Base-by-base conservation (phyloP, 768 basidiomycete genomes). In the Rhizopogon sp. region DNA sequence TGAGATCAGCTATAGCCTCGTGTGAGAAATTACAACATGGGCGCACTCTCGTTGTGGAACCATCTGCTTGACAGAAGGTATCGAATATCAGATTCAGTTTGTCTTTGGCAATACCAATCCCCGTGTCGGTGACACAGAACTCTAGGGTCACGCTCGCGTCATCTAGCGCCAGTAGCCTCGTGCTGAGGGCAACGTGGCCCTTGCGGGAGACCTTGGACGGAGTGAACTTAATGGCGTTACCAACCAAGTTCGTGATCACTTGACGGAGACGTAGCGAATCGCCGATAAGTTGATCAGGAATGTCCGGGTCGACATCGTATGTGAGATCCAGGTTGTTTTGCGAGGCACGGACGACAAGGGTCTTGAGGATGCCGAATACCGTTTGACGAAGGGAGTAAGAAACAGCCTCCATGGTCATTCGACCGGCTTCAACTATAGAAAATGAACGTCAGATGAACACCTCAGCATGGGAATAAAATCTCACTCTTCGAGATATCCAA, bases 371-470 rank as follows among this genome's bases (percentile, higher is more conserved):
- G 29, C 93, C 93, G 64, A 98, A 98, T 41, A 98, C 93, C 3
- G 93, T 96, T 62, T 93, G 88, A n/a, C 97, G 89, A 29, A 98
- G 80, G 9, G 95, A 98, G 73, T 96, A 99, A 2, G 95, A 88
- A n/a, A 98, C 96, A 29, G 92, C 88, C 73, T 99, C 97, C 90
- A 99, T 97, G 2, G 94, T 98, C 97, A 99, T 99, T 11, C 96
- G 89, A 43, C 97, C 97, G 40, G 96, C 97, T 72, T 99, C 97
- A 65, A 98, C 95, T 97, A 62, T 7, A 61, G 43, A 28, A 40
- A 37, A 39, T 61, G 44, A 55, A 33, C 62, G 58, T 58, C 43
- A 59, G 50, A 46, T 17, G 14, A n/a, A 41, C 31, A 20, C 35
- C 29, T 14, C n/a, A 11, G 31, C n/a, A 33, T 49, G 35, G 31